Conservation (phyloP, 352 stramenopile species). For the Pythium oligandrum region DNA sequence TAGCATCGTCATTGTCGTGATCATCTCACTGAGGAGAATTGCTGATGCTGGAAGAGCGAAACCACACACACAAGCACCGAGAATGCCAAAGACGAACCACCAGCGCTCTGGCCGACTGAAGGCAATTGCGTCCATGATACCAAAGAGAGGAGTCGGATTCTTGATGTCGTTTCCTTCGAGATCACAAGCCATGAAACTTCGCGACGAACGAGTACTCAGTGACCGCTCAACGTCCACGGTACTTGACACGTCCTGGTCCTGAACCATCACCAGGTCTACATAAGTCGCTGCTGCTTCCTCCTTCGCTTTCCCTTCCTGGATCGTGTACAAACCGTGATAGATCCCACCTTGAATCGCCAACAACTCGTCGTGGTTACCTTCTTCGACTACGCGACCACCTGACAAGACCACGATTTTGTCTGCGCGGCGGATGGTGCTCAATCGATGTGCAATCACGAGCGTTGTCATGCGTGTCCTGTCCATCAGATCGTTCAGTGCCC, state of each 20-base stretch:
- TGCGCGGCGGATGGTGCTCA: conserved; percentile 36
- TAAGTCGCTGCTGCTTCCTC: conserved; percentile 1
- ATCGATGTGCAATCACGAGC: conserved; percentile 50
- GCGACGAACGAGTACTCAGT: too few species aligned
- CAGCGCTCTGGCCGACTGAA: conserved; percentile 16
- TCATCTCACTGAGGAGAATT: conserved; percentile 14
- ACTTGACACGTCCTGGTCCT: too few species aligned
- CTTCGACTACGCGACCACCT: conserved; percentile 29
- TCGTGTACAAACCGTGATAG: conserved; percentile 82
- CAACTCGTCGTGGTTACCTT: conserved; percentile 29
- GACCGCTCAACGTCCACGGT: too few species aligned
- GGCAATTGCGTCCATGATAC: not conserved
- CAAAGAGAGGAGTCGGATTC: conserved; percentile 1
- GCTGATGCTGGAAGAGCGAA: conserved; percentile 9
- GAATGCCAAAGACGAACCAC: conserved; percentile 13
- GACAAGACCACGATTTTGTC: conserved; percentile 44
- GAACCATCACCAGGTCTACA: too few species aligned
- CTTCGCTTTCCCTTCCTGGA: conserved; percentile 24
- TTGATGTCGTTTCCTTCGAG: conserved; percentile 77
- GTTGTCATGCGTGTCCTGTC: conserved; percentile 52
- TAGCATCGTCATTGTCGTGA: conserved; percentile 18
- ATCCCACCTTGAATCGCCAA: conserved; percentile 46
- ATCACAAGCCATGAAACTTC: conserved; percentile 24
- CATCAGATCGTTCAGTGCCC: conserved; percentile 23
- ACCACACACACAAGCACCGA: not conserved